Evolutionary conservation across 805 yeast species (phyloP), one percentile per base, ranked within the genome.

Genomic region (Saccharomycopsis guyanensis): DNA sequence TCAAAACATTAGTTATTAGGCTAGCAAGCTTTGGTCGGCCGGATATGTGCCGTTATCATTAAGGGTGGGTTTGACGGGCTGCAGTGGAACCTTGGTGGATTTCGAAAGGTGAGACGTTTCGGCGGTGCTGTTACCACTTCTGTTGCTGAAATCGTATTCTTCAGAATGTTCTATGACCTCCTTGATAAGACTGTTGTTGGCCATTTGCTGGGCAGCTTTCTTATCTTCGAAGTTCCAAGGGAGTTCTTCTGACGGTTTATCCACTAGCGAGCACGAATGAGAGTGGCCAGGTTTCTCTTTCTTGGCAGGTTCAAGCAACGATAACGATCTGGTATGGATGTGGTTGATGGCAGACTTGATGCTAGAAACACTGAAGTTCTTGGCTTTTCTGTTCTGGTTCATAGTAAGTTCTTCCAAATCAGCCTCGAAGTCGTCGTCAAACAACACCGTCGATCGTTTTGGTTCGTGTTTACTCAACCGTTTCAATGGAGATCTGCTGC

Each of bases 401-500:
- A 7, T 10, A 25, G 29, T 25, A 10, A 25, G 29, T 12, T 35
- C 40, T 8, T 44, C 40, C 1, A 45, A 8, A 3, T 41, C 46
- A 29, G 38, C 29, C 20, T 42, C 27, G 29, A 49, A 49, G 19
- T 46, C 52, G 23, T 49, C 52, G 31, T 37, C 43, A 38, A 49
- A 49, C 12, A 49, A 32, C 12, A 45, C 51, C 3, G 49, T 45
- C 10, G 46, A 42, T 23, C 49, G 29, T 33, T 42, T 43, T 15
- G 42, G 24, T 34, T 49, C 46, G 24, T 42, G 45, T 7, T 27
- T 25, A 29, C 49, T 40, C 4, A 48, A 15, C 32, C 46, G 19
- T 35, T 45, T 46, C 42, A 49, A 45, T 7, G 52, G 52, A 3
- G 52, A 49, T 8, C 45, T n/a, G 38, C 51, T 47, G 38, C 52